phyloP scores from a whole-genome alignment of 306 rosid species.

The Lupinus albus region DNA sequence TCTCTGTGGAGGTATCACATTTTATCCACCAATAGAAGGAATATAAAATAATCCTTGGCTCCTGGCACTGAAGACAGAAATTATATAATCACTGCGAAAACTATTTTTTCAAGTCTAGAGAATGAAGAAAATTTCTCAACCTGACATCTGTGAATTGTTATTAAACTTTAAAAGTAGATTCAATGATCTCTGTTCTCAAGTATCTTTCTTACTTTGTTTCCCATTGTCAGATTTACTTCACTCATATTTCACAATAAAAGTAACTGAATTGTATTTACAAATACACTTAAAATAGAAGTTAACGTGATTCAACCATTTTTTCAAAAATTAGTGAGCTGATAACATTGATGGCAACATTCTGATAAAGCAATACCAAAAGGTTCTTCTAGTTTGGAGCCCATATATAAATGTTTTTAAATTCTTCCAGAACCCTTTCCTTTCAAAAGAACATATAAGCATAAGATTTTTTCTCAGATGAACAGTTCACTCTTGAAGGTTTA shows the following conservation, averaged over 20 bases:
- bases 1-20: constrained; percentile 9
- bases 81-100: constrained; percentile 4
- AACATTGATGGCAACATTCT: neutral
- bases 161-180: constrained; percentile 7
- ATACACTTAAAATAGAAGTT: neutral
- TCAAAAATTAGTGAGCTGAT: neutral
- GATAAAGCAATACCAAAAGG: neutral
- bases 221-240: neutral
- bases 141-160: neutral
- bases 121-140: neutral
- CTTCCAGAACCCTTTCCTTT: constrained; percentile 7
- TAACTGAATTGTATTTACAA: neutral
- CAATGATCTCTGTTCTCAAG: neutral
- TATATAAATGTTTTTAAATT: neutral
- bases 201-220: neutral
- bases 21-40: constrained; percentile 6
- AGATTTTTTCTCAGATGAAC: constrained; percentile 11
- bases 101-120: neutral
- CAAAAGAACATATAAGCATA: neutral
- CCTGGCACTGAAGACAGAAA: neutral
- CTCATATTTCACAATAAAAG: constrained; percentile 18
- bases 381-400: constrained; percentile 14
- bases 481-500: constrained; percentile 17
- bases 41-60: constrained; percentile 11
- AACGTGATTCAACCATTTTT: constrained; percentile 9